Evolutionary conservation across 2,329 filamentous ascomycete species (phyloP).

Genomic region (Xylaria polymorpha): DNA sequence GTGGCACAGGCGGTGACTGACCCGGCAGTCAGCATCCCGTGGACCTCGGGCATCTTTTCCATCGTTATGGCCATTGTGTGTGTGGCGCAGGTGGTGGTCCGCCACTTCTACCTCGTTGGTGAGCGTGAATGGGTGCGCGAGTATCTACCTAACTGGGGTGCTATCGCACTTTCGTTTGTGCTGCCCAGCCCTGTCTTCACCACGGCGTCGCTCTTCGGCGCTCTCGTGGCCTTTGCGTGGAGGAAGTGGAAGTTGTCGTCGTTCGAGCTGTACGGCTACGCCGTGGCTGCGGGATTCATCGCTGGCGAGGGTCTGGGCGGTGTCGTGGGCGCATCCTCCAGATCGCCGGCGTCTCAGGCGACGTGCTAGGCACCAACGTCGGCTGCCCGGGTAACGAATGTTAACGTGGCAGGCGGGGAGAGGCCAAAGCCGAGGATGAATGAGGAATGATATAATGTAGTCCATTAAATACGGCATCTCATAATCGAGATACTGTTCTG

Average conservation of each 20-base stretch:
- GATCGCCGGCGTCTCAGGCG: conserved; percentile 50
- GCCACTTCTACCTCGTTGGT: conserved; percentile 66
- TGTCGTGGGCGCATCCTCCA: conserved; percentile 64
- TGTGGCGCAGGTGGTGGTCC: conserved; percentile 62
- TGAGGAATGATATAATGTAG: conserved; percentile 28
- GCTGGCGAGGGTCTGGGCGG: conserved; percentile 73
- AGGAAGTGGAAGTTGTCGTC: conserved; percentile 61
- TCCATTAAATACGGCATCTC: conserved; percentile 29
- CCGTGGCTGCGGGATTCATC: conserved; percentile 69
- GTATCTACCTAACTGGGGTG: conserved; percentile 72
- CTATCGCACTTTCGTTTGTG: conserved; percentile 68
- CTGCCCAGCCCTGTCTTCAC: conserved; percentile 67
- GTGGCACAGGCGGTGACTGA: conserved; percentile 72
- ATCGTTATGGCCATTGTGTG: conserved; percentile 66
- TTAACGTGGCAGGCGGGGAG: conserved; percentile 32
- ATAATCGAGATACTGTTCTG: conserved; percentile 10
- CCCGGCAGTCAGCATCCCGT: conserved; percentile 65
- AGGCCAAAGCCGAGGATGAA: background rate
- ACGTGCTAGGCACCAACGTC: conserved; percentile 49
- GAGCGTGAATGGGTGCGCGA: conserved; percentile 63
- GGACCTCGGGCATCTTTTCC: conserved; percentile 66
- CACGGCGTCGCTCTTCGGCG: conserved; percentile 68
- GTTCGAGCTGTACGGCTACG: conserved; percentile 70
- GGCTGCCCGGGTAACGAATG: conserved; percentile 50
- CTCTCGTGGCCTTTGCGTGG: conserved; percentile 65